Conservation (phyloP, 225 moss, liverwort and hornwort genomes). For the Polytrichum commune region DNA sequence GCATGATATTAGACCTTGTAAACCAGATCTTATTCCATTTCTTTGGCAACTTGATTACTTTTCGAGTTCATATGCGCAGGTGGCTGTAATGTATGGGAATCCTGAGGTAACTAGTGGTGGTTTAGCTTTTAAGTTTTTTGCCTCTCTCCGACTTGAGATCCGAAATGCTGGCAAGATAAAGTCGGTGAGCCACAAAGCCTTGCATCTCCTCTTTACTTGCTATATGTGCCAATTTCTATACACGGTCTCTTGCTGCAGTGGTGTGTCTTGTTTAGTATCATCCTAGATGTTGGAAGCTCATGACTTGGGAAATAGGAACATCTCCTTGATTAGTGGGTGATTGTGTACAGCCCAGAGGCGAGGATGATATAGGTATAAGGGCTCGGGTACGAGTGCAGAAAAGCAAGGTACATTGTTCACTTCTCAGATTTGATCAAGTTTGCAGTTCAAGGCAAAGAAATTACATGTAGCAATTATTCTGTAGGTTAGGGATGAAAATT, state of each 20-base stretch:
- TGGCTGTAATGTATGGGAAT: conserved; percentile 89
- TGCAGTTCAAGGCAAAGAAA: too few species aligned
- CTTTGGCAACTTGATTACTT: conserved; percentile 7
- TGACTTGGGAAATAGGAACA: too few species aligned
- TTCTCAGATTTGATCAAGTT: not conserved
- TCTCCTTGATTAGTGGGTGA: conserved; percentile 16
- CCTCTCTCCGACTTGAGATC: conserved; percentile 85
- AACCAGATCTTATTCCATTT: not conserved
- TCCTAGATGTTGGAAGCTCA: not conserved
- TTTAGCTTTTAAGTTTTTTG: conserved; percentile 88
- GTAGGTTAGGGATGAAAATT: too few species aligned
- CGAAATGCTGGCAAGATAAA: conserved; percentile 83
- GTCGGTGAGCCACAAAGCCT: conserved; percentile 49
- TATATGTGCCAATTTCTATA: not conserved
- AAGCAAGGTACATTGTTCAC: conserved; percentile 58
- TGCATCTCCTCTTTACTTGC: not conserved
- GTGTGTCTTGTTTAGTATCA: not conserved
- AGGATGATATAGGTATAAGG: conserved; percentile 82
- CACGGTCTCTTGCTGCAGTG: not conserved
- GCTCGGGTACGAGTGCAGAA: conserved; percentile 85
- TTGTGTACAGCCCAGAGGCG: conserved; percentile 73
- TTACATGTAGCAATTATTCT: too few species aligned
- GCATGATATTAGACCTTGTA: too few species aligned
- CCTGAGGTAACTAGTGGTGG: conserved; percentile 97
- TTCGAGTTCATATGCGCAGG: conserved; percentile 23